These are phyloP conservation scores for Paratinospora sagittata DNA, from an alignment of 164 flowering plant genomes.

Conservation along the genomic window DNA sequence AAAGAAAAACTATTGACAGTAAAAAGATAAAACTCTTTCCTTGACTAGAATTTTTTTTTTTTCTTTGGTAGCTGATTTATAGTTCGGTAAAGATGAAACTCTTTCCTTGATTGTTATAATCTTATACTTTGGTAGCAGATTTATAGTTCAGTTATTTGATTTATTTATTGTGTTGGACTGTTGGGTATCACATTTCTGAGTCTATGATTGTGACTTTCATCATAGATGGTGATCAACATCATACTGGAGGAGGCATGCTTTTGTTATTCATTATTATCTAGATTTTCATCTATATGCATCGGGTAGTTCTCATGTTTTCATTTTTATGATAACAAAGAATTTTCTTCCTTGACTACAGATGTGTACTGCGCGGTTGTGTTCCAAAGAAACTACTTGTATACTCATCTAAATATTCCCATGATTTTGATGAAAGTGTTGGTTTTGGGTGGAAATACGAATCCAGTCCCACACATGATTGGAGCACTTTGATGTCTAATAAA, in stretches of 20 bases:
- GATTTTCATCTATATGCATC: background rate
- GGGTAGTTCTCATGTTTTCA: background rate
- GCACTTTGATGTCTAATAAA: slow-evolving; percentile 88
- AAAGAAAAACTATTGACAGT: too few relatives aligned
- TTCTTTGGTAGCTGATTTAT: too few relatives aligned
- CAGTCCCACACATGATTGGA: slow-evolving; percentile 92
- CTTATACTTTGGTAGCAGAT: too few relatives aligned
- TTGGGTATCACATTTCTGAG: too few relatives aligned
- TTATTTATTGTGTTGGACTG: too few relatives aligned
- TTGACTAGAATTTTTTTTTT: too few relatives aligned
- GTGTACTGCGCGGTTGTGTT: slow-evolving; percentile 98
- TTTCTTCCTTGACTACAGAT: slow-evolving; percentile 34
- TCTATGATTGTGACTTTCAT: too few relatives aligned
- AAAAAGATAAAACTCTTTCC: too few relatives aligned
- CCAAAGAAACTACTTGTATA: slow-evolving; percentile 92
- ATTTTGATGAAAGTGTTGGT: slow-evolving; percentile 86
- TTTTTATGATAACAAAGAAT: background rate
- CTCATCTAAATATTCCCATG: slow-evolving; percentile 85
- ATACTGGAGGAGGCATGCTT: background rate
- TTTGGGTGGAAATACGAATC: slow-evolving; percentile 93
- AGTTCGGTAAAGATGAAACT: background rate
- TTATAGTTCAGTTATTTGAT: too few relatives aligned
- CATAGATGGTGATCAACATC: background rate
- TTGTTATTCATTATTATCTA: background rate
- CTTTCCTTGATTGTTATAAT: background rate